Conservation (phyloP, 2,329 filamentous ascomycete species). For the Alternaria arbusti region DNA sequence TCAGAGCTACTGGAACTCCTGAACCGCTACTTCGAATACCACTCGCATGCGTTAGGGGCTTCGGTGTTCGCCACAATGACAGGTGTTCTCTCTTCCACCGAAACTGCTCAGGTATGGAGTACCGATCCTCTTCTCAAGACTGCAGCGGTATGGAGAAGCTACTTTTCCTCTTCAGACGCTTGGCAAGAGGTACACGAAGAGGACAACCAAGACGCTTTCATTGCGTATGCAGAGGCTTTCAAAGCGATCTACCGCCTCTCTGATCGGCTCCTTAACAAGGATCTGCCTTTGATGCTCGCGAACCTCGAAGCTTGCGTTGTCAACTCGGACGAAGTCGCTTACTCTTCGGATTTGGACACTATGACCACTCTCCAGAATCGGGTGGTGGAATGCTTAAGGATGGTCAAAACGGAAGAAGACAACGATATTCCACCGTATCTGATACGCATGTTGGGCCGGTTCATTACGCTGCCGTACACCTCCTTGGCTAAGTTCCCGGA, state of each 20-base stretch:
- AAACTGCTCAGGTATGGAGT: conserved; percentile 28
- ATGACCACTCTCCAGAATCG: conserved; percentile 75
- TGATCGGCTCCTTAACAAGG: conserved; percentile 65
- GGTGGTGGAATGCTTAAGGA: conserved; percentile 71
- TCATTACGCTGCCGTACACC: conserved; percentile 73
- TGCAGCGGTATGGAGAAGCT: conserved; percentile 43
- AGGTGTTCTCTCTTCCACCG: conserved; percentile 45
- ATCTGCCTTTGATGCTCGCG: conserved; percentile 70
- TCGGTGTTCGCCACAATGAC: conserved; percentile 52
- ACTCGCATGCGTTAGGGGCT: conserved; percentile 50
- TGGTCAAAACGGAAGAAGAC: conserved; percentile 72
- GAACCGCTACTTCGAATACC: conserved; percentile 55
- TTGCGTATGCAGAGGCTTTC: conserved; percentile 81
- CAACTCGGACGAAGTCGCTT: conserved; percentile 70
- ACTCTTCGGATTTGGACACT: conserved; percentile 75
- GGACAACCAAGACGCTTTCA: conserved; percentile 77
- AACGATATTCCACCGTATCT: conserved; percentile 71
- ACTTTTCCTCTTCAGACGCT: conserved; percentile 35
- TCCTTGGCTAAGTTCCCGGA: conserved; percentile 22
- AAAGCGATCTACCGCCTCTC: conserved; percentile 80
- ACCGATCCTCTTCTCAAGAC: conserved; percentile 39
- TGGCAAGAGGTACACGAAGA: conserved; percentile 33
- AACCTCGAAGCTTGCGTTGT: conserved; percentile 75
- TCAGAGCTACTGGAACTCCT: conserved; percentile 74
- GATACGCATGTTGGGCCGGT: conserved; percentile 71